Evolutionary conservation across 2,329 filamentous ascomycete genomes (phyloP), one percentile per base, ranked within the genome.

Genomic region (Trichoderma harzianum): DNA sequence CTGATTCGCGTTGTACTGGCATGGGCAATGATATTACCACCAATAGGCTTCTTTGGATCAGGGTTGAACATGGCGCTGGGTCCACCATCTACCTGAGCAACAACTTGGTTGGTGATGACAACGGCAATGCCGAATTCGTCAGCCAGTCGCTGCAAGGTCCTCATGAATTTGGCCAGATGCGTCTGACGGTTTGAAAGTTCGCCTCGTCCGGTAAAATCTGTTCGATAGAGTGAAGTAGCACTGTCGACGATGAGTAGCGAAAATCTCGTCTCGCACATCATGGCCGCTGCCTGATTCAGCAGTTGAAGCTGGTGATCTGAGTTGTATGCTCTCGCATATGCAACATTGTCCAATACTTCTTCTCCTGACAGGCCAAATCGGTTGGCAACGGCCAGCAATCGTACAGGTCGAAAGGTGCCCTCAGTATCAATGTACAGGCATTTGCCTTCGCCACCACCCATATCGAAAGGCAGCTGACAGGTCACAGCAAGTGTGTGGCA

Each of bases 221-320:
- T 99, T 76, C 96, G 91, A 82, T 99, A 99, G 3, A 99, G 88
- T 2, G 95, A 92, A 0, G 96, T 99, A 16, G 97, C 97, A 71
- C 94, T 97, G 83, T 99, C 96, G 71, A 99, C 96, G 63, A 99
- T 91, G 64, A 99, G 90, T 10, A 99, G 88, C 3, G 96, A 98
- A 82, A 99, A 99, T 5, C 96, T 91, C 0, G 96, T 99, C 84
- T 99, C 97, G 72, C 95, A 98, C 97, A 99, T 99, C 96, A 99
- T 99, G 74, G 94, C 91, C 2, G 96, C 92, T 4, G 96, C 97
- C 81, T 98, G 95, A 78, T 96, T 96, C 74, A 99, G 90, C 8
- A 99, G 87, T 80, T 97, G 94, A 65, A 99, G 88, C 81, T 99
- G 96, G 82, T 99, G 96, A 76, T 99, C 96, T 0, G 95, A 98